Evolutionary conservation across 1,284 basidiomycete genomes (phyloP).

Genomic region (Cryptococcus depauperatus): DNA sequence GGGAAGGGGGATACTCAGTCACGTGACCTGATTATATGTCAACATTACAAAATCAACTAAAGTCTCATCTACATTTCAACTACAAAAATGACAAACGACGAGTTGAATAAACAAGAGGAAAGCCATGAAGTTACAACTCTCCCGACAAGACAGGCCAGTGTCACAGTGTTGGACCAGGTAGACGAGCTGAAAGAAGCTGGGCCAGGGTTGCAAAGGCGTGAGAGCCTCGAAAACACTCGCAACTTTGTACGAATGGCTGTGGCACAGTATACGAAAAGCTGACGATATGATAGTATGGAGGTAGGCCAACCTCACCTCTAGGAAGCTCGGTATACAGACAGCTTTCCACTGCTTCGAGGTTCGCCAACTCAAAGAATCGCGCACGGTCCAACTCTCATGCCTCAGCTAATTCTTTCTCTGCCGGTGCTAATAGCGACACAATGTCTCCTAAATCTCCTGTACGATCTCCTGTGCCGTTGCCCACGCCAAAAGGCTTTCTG

Average conservation of each 20-base stretch:
- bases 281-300: slow-evolving; percentile 9
- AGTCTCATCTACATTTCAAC: too few species aligned
- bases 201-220: slow-evolving; percentile 13
- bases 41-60: too few species aligned
- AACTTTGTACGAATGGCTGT: slow-evolving; percentile 1
- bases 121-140: too few species aligned
- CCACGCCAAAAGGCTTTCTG: slow-evolving; percentile 32
- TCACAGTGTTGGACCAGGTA: too few species aligned
- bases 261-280: too few species aligned
- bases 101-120: too few species aligned
- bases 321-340: slow-evolving; percentile 2
- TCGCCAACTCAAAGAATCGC: background rate
- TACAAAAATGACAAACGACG: too few species aligned
- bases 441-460: slow-evolving; percentile 22
- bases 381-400: slow-evolving; percentile 11
- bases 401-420: slow-evolving; percentile 6
- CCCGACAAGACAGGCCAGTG: too few species aligned
- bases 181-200: too few species aligned
- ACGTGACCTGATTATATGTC: too few species aligned
- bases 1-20: too few species aligned
- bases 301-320: slow-evolving; percentile 6
- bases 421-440: slow-evolving; percentile 2
- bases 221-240: slow-evolving; percentile 23
- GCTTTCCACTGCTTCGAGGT: slow-evolving; percentile 8
- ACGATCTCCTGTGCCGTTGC: slow-evolving; percentile 25